Conservation (phyloP, 78 protist genomes). For the Dictyostelium purpureum region DNA sequence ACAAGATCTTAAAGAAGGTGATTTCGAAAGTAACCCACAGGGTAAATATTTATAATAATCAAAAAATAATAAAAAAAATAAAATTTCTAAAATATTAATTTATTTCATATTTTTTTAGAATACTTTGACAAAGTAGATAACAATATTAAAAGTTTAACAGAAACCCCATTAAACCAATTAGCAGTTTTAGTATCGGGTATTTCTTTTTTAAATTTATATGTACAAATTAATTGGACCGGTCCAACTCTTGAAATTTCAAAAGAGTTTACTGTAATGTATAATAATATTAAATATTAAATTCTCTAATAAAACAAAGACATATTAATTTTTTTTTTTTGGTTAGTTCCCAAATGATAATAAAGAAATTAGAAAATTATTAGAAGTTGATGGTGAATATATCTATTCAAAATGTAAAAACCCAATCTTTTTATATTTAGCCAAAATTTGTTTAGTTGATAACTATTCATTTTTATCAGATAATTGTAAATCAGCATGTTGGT, state of each 20-base stretch:
- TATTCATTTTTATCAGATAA: slow-evolving; percentile 10
- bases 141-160: slow-evolving; percentile 16
- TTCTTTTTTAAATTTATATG: slow-evolving; percentile 60
- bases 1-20: too few species aligned
- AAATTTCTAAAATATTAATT: too few species aligned
- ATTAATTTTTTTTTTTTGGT: not conserved
- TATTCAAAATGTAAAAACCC: slow-evolving; percentile 45
- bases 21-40: too few species aligned
- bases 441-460: slow-evolving; percentile 34
- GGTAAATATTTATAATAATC: too few species aligned
- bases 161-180: slow-evolving; percentile 23
- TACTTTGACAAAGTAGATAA: slow-evolving; percentile 29
- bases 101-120: too few species aligned
- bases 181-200: slow-evolving; percentile 38
- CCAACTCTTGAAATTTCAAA: slow-evolving; percentile 1
- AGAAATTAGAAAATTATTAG: slow-evolving; percentile 17
- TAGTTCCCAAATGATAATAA: slow-evolving; percentile 5
- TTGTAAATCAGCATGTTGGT: slow-evolving; percentile 58
- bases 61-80: too few species aligned
- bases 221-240: slow-evolving; percentile 79
- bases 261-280: slow-evolving; percentile 17
- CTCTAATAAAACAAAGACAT: too few species aligned
- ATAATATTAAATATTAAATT: not conserved
- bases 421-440: slow-evolving; percentile 22
- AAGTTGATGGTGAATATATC: slow-evolving; percentile 59